These are phyloP conservation scores for Xylaria curta DNA, from an alignment of 495 filamentous ascomycete genomes.

Conservation along the genomic window DNA sequence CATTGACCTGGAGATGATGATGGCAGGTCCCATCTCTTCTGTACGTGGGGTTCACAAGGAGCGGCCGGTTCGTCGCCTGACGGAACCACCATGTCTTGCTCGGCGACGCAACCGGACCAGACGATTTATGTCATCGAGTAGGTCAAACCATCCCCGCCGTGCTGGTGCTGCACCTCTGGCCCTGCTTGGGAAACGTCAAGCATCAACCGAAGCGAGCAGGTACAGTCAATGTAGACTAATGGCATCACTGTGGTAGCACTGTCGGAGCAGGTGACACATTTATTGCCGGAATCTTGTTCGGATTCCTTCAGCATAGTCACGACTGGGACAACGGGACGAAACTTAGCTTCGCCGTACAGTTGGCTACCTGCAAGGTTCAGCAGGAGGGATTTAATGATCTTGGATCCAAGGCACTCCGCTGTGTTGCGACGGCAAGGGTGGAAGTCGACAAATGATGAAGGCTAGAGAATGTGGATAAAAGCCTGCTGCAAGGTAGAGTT, in stretches of 20 bases:
- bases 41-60: conserved; percentile 72
- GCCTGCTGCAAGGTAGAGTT: conserved; percentile 32
- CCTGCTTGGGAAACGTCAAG: conserved; percentile 8
- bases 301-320: conserved; percentile 55
- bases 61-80: conserved; percentile 54
- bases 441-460: conserved; percentile 2
- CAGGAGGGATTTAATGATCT: conserved; percentile 70
- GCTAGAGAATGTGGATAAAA: background rate
- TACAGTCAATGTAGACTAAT: conserved; percentile 33
- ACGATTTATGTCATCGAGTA: conserved; percentile 66
- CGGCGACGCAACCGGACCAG: conserved; percentile 49
- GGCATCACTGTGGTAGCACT: conserved; percentile 54
- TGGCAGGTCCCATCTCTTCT: conserved; percentile 62
- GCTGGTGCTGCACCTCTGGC: conserved; percentile 12
- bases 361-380: conserved; percentile 72
- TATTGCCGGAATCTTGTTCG: conserved; percentile 73
- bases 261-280: conserved; percentile 80
- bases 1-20: conserved; percentile 34
- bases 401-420: conserved; percentile 37
- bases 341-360: conserved; percentile 66
- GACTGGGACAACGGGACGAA: conserved; percentile 59
- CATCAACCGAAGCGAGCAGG: conserved; percentile 16
- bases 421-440: conserved; percentile 32
- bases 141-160: conserved; percentile 42
- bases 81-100: conserved; percentile 48